Evolutionary conservation across 2,329 filamentous ascomycete species (phyloP).

Genomic region (Fusarium oligoseptatum): DNA sequence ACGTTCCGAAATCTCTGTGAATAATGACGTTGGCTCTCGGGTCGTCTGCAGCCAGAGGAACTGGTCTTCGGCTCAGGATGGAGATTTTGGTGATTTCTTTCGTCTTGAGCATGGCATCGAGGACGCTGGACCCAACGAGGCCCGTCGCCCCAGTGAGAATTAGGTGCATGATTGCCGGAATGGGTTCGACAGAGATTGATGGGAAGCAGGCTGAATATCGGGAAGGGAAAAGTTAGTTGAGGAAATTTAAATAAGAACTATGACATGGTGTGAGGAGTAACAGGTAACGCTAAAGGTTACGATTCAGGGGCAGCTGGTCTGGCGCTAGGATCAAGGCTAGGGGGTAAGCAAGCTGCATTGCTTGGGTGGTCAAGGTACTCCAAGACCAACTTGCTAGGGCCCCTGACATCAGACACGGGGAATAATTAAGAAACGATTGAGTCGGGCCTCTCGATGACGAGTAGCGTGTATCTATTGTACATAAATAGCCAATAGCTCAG

Average conservation of each 20-base stretch:
- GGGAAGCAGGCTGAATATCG: neutral
- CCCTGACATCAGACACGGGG: neutral
- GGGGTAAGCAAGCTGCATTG: neutral
- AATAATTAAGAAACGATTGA: neutral
- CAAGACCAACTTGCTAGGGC: neutral
- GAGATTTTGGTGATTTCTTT: neutral
- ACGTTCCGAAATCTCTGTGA: neutral
- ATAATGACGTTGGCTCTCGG: neutral
- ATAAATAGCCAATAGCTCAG: neutral
- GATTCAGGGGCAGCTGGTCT: neutral
- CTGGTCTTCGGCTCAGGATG: neutral
- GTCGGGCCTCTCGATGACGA: neutral
- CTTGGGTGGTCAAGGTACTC: neutral
- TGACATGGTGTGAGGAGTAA: neutral
- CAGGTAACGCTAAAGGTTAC: neutral
- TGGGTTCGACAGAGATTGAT: neutral
- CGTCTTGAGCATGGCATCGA: constrained; percentile 5
- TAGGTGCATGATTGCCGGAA: neutral
- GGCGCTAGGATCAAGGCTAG: neutral
- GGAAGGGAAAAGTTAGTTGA: neutral
- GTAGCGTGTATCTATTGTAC: neutral
- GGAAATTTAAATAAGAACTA: neutral
- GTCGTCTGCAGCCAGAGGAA: neutral
- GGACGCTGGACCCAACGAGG: neutral
- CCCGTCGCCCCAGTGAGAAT: constrained; percentile 5